Percentiles rank a stretch among this genome's conserved stretches.
phyloP scores from a whole-genome alignment of 306 rosid genomes.

The Inga leiocalycina region DNA sequence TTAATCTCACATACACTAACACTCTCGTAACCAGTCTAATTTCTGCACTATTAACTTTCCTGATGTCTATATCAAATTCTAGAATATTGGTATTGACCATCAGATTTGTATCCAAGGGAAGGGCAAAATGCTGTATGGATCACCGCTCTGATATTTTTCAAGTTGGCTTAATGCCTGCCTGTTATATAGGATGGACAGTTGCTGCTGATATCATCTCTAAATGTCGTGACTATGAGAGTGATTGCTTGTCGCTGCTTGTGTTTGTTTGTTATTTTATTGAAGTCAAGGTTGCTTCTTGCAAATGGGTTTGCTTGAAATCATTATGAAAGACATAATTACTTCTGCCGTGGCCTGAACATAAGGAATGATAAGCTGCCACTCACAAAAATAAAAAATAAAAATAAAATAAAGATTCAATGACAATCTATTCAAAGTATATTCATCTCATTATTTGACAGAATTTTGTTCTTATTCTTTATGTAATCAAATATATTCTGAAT shows the following conservation, averaged over 20 bases:
- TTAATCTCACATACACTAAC: background rate
- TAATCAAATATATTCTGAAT: too few species aligned
- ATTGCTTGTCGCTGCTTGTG: background rate
- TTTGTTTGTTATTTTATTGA: background rate
- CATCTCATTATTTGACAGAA: background rate
- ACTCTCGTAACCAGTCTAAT: background rate
- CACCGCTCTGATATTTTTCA: background rate
- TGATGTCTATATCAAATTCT: background rate
- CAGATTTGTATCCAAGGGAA: background rate
- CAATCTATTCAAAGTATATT: background rate
- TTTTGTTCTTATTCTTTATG: too few species aligned
- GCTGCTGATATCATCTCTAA: background rate
- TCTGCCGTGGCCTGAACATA: background rate
- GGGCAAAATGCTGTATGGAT: background rate
- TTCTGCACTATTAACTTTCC: background rate
- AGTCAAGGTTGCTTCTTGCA: background rate
- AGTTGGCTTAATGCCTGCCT: background rate
- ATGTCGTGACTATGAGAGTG: background rate
- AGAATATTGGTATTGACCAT: background rate
- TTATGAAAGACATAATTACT: background rate
- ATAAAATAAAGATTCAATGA: background rate
- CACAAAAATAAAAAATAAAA: background rate
- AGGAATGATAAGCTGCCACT: background rate
- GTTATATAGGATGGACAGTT: background rate
- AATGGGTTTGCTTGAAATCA: background rate